phyloP scores from a whole-genome alignment of 345 rosid species.

The Salix suchowensis region DNA sequence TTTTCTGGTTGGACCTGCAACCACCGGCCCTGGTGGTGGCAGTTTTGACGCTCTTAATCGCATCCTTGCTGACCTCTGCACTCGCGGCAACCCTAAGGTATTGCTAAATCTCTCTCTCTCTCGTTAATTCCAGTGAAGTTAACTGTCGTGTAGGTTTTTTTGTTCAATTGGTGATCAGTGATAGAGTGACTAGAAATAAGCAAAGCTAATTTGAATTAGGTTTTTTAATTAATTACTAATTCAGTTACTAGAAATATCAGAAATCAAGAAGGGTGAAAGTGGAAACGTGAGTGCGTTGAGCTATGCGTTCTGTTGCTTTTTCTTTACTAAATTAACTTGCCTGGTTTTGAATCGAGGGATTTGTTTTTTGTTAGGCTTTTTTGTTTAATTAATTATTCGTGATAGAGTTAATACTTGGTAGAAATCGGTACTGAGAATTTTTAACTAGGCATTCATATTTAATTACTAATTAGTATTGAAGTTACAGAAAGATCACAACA shows the following conservation, averaged over 20 bases:
- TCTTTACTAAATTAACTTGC: background rate
- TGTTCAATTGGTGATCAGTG: background rate
- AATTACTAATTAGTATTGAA: background rate
- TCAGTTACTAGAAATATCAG: background rate
- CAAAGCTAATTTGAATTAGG: background rate
- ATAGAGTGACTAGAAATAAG: background rate
- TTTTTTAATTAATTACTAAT: background rate
- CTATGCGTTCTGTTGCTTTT: background rate
- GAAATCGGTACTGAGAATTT: background rate
- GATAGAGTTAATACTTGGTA: background rate
- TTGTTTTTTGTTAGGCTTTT: background rate
- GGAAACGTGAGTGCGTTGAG: background rate
- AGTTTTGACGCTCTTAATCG: conserved; percentile 77
- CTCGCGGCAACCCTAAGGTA: conserved; percentile 74
- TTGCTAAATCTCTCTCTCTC: background rate
- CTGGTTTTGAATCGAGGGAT: background rate
- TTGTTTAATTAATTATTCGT: background rate
- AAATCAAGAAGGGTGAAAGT: background rate
- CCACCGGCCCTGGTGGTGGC: conserved; percentile 46
- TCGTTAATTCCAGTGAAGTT: background rate
- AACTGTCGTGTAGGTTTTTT: background rate
- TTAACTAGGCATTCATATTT: background rate
- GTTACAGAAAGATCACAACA: background rate
- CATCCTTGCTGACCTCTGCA: conserved; percentile 77
- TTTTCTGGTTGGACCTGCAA: conserved; percentile 10